phyloP scores from a whole-genome alignment of 2,329 filamentous ascomycete species.

The Parafenestella ontariensis region DNA sequence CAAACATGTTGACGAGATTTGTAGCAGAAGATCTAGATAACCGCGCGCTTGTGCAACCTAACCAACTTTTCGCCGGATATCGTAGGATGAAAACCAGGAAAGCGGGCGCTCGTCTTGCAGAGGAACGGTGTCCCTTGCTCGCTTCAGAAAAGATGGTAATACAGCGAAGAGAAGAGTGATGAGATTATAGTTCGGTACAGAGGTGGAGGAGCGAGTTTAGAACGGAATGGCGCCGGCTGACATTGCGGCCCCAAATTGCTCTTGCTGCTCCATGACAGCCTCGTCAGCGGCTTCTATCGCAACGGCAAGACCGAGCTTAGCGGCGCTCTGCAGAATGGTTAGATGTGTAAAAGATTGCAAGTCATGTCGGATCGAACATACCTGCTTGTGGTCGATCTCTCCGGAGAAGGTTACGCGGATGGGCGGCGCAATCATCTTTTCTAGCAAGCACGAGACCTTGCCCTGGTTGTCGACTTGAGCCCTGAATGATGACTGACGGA shows the following conservation, averaged over 20 bases:
- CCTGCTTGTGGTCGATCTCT: constrained; percentile 94
- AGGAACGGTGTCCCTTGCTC: constrained; percentile 29
- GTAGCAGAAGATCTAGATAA: constrained; percentile 6
- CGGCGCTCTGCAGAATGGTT: constrained; percentile 72
- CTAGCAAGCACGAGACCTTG: constrained; percentile 88
- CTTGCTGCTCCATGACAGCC: constrained; percentile 52
- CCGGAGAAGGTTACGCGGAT: constrained; percentile 95
- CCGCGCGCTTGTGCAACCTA: constrained; percentile 26
- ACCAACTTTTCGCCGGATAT: constrained; percentile 36
- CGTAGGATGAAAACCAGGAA: constrained; percentile 31
- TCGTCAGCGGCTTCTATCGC: constrained; percentile 61
- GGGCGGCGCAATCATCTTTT: constrained; percentile 93
- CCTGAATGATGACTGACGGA: constrained; percentile 92
- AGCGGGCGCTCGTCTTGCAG: constrained; percentile 4
- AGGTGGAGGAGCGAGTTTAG: constrained; percentile 35
- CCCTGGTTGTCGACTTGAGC: constrained; percentile 95
- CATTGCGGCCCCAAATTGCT: constrained; percentile 34
- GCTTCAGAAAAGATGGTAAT: constrained; percentile 47
- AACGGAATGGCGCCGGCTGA: constrained; percentile 49
- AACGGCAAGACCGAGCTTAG: constrained; percentile 93
- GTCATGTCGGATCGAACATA: constrained; percentile 59
- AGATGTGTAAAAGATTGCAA: constrained; percentile 14
- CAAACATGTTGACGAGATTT: constrained; percentile 4
- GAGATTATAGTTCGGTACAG: constrained; percentile 45
- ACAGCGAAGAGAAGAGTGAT: constrained; percentile 50